These are phyloP conservation scores for Amanita muscaria DNA, from an alignment of 768 basidiomycete species.

Conservation along the genomic window DNA sequence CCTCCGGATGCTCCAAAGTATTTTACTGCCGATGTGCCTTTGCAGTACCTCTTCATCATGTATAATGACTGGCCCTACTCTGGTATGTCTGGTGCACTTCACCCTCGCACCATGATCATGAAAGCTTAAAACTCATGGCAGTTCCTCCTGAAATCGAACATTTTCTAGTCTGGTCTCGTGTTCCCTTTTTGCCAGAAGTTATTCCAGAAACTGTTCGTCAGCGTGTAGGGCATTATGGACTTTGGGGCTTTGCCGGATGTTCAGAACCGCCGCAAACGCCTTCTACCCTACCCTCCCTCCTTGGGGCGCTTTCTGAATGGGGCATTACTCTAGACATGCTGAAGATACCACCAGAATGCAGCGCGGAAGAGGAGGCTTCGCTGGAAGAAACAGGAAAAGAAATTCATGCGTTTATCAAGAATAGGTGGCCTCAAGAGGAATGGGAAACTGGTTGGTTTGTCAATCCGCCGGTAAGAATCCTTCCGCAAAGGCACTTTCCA, in stretches of 20 bases:
- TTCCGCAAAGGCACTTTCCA: not conserved
- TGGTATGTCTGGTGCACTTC: conserved; percentile 29
- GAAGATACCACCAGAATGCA: conserved; percentile 41
- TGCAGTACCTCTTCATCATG: conserved; percentile 57
- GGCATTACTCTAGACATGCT: conserved; percentile 55
- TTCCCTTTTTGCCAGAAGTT: conserved; percentile 56
- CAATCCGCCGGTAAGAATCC: conserved; percentile 65
- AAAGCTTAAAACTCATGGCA: conserved; percentile 10
- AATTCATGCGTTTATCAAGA: conserved; percentile 53
- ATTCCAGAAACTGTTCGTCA: conserved; percentile 40
- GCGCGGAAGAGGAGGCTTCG: conserved; percentile 42
- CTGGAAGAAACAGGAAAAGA: conserved; percentile 45
- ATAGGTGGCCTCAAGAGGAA: conserved; percentile 57
- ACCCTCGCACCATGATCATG: not conserved
- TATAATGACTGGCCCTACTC: conserved; percentile 90
- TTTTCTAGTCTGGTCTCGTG: conserved; percentile 66
- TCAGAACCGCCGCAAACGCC: conserved; percentile 48
- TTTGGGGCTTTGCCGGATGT: conserved; percentile 76
- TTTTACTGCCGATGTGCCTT: conserved; percentile 56
- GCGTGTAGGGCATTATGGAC: conserved; percentile 64
- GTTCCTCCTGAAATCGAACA: conserved; percentile 72
- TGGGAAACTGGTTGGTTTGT: conserved; percentile 94
- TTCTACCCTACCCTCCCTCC: conserved; percentile 43
- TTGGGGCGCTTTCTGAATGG: conserved; percentile 65
- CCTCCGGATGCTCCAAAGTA: conserved; percentile 38